Base-by-base conservation (phyloP, 495 filamentous ascomycete species). In the Penicillium pancosmium region DNA sequence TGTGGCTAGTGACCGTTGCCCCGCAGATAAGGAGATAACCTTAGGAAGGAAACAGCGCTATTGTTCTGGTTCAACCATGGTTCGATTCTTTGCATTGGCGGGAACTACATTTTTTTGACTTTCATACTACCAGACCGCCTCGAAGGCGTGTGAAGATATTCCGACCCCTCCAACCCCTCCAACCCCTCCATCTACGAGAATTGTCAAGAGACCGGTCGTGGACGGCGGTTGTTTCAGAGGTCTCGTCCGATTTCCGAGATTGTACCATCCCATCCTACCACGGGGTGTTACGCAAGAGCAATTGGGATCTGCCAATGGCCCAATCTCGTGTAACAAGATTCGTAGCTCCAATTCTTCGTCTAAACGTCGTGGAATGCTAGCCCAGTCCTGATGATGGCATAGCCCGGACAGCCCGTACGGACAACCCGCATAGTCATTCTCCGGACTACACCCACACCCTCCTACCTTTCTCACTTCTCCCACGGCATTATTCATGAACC, bases 251-350 rank as follows among this genome's bases (percentile, higher is more conserved):
- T 13, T 27, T 15, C 19, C 46, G 46, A 48, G 23, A 48, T 48
- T 48, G 46, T 48, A 27, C 46, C 19, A 25, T 27, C 19, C 41
- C 41, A 59, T 53, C 56, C 50, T 27, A 51, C 44, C 55, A 47
- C 55, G 13, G 46, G 10, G 50, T 40, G 55, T 48, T 57, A 57
- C 55, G n/a, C 47, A 41, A 40, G 2, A 44, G 16, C 16, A 44
- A 44, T 44, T 5, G n/a, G 18, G 25, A 12, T 31, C 11, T 16
- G 23, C 11, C 21, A 48, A 48, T 19, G 46, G 36, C 51, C 27
- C 18, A 34, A 52, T 55, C 36, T 55, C 13, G 46, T 55, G 52
- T 34, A 40, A 52, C 50, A 18, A 44, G 19, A 55, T 44, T 36
- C 23, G 47, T 55, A 18, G 25, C 52, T 18, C 52, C 46, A n/a